Evolutionary conservation across 2,329 filamentous ascomycete genomes (phyloP).

Genomic region (Monilinia fructigena): DNA sequence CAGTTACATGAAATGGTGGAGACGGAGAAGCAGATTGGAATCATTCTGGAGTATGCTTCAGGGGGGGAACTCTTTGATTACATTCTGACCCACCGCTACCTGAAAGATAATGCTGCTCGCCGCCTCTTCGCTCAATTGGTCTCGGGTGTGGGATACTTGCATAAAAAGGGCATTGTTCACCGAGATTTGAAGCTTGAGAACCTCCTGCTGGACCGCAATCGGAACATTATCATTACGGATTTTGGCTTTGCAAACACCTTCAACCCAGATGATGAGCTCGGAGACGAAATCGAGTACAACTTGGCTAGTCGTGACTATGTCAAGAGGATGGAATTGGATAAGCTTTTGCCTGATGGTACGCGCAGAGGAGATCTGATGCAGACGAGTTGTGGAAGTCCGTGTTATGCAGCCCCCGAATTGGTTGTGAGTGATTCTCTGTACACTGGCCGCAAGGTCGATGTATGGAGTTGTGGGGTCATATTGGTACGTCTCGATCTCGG

Average conservation of each 20-base stretch:
- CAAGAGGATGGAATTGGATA: slow-evolving; percentile 81
- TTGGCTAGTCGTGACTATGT: slow-evolving; percentile 85
- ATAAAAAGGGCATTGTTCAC: slow-evolving; percentile 98
- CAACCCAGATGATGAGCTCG: slow-evolving; percentile 81
- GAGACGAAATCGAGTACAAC: slow-evolving; percentile 85
- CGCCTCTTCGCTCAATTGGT: slow-evolving; percentile 93
- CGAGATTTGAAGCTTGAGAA: slow-evolving; percentile 97
- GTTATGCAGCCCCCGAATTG: slow-evolving; percentile 93
- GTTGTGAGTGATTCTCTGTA: slow-evolving; percentile 97
- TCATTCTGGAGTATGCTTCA: slow-evolving; percentile 96
- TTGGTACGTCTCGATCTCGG: slow-evolving; percentile 62
- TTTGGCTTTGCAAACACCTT: slow-evolving; percentile 99
- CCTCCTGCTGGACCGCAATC: slow-evolving; percentile 87
- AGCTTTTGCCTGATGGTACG: slow-evolving; percentile 68
- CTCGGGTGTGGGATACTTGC: slow-evolving; percentile 93
- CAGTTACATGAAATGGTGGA: slow-evolving; percentile 97
- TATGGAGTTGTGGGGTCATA: slow-evolving; percentile 99
- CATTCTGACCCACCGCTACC: slow-evolving; percentile 92
- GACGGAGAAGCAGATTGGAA: slow-evolving; percentile 94
- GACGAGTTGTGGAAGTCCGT: slow-evolving; percentile 96
- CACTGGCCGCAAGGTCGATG: slow-evolving; percentile 95
- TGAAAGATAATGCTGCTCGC: slow-evolving; percentile 89
- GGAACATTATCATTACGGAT: slow-evolving; percentile 99
- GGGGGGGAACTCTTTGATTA: slow-evolving; percentile 98
- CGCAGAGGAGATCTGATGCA: slow-evolving; percentile 96